These are phyloP conservation scores for Quercus lobata DNA, from an alignment of 331 rosid genomes.

Conservation along the genomic window DNA sequence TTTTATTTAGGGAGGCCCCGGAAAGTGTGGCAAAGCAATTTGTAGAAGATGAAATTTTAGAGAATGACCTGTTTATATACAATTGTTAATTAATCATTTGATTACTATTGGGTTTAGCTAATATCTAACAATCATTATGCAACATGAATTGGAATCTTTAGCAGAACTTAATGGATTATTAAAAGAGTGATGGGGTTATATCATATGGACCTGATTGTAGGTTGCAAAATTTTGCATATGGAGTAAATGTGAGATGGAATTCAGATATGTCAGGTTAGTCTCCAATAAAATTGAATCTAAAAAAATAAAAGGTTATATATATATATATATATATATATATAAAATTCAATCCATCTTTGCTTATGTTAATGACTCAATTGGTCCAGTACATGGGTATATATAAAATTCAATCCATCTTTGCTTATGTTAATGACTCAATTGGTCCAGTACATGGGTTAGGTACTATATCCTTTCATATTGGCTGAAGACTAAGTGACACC, in stretches of 20 bases:
- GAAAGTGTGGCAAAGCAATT: too few relatives aligned
- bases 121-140: background rate
- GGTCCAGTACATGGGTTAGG: background rate
- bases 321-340: background rate
- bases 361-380: background rate
- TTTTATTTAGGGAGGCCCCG: too few relatives aligned
- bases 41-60: background rate
- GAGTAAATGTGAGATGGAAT: too few relatives aligned
- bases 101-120: slow-evolving; percentile 17
- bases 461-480: background rate
- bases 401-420: background rate
- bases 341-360: background rate
- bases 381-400: background rate
- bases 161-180: background rate
- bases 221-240: background rate
- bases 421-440: background rate
- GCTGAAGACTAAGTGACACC: background rate
- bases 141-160: background rate
- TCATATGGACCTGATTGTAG: background rate
- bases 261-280: background rate
- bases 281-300: background rate
- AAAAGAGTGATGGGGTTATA: background rate
- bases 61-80: background rate
- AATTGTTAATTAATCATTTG: slow-evolving; percentile 14
- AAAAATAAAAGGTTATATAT: background rate